These are phyloP conservation scores for Apostasia ramifera DNA, from an alignment of 106 monocot species.

Conservation along the genomic window DNA sequence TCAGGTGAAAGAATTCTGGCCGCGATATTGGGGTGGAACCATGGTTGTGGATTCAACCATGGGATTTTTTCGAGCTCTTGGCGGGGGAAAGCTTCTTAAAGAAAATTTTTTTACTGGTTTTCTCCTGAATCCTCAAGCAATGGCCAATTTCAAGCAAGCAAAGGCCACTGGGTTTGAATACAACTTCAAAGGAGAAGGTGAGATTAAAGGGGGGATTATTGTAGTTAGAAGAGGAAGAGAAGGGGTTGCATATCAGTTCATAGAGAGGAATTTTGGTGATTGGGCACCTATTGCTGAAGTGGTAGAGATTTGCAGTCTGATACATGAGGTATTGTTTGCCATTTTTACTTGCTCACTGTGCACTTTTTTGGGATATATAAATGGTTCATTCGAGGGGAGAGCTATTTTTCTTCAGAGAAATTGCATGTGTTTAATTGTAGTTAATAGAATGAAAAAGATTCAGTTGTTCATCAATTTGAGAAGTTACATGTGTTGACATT, in stretches of 20 bases:
- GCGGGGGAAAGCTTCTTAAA: conserved; percentile 26
- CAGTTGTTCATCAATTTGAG: no score
- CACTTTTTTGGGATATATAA: no score
- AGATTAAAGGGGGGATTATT: conserved; percentile 30
- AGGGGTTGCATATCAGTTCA: conserved; percentile 38
- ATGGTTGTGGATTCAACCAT: conserved; percentile 25
- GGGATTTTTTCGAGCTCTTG: conserved; percentile 37
- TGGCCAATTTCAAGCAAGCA: conserved; percentile 20
- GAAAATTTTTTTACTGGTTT: conserved; percentile 27
- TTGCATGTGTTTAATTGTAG: no score
- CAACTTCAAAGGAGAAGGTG: conserved; percentile 17
- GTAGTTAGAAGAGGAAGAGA: conserved; percentile 21
- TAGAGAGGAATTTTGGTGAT: conserved; percentile 47
- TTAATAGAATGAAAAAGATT: no score
- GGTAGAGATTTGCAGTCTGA: conserved; percentile 28
- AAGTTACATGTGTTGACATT: no score
- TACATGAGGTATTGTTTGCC: conserved; percentile 2
- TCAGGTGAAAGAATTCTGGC: conserved; percentile 45
- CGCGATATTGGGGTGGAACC: conserved; percentile 32
- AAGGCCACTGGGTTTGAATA: conserved; percentile 17
- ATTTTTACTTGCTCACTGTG: no score
- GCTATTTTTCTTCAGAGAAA: no score
- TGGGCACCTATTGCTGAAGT: conserved; percentile 45
- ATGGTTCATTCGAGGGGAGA: no score
- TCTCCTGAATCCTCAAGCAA: conserved; percentile 22